Percentiles rank a stretch among this genome's conserved stretches.
Evolutionary conservation across 768 basidiomycete genomes (phyloP).

Genomic region (Leccinum subtestaceum): DNA sequence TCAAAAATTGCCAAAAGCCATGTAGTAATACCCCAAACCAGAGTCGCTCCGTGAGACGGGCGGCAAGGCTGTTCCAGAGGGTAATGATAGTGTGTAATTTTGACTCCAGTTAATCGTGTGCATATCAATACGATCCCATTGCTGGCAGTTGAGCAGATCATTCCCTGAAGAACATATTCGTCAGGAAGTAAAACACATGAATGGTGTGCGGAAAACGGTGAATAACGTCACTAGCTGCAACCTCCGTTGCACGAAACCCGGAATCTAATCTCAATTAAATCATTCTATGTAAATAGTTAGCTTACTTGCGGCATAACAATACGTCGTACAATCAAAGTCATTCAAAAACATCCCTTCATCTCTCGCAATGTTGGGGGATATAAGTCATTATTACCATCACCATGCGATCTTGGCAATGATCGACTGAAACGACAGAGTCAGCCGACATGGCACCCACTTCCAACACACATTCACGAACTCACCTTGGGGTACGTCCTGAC

Average conservation of each 20-base stretch:
- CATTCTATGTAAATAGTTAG: not conserved
- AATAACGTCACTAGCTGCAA: not conserved
- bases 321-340: not conserved
- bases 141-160: not conserved
- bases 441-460: not conserved
- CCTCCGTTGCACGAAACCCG: not conserved
- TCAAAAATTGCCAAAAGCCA: too few species aligned
- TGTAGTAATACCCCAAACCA: too few species aligned
- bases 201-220: not conserved
- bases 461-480: slow-evolving; percentile 1
- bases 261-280: not conserved
- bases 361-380: not conserved
- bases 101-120: not conserved
- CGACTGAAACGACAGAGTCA: not conserved
- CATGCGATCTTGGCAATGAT: not conserved
- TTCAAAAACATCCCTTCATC: not conserved
- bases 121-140: not conserved
- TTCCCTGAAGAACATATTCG: not conserved
- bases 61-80: slow-evolving; percentile 46
- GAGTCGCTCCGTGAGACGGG: slow-evolving; percentile 25
- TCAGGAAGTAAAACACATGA: not conserved
- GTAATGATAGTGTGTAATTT: slow-evolving; percentile 14
- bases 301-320: too few species aligned
- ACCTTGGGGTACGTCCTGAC: slow-evolving; percentile 45
- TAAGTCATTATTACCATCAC: not conserved